A percentile compares a stretch with the other conserved stretches of the same genome.
These are phyloP conservation scores for Tranzscheliella williamsii DNA, from an alignment of 1,284 basidiomycete species.

Conservation along the genomic window DNA sequence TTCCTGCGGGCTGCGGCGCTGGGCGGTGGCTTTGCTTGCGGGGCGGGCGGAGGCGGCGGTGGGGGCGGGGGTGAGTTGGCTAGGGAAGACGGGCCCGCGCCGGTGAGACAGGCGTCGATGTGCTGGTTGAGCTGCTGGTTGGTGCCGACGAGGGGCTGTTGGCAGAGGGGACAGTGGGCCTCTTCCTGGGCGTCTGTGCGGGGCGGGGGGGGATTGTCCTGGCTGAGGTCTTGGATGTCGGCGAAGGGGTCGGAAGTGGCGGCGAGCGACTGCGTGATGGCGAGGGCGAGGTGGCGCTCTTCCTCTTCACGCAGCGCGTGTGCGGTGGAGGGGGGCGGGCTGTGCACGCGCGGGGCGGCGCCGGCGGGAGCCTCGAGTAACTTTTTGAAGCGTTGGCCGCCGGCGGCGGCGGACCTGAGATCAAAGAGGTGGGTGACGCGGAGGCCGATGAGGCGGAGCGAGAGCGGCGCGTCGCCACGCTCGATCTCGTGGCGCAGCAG, in stretches of 20 bases:
- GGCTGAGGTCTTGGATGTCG: slow-evolving; percentile 18
- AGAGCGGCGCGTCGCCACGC: slow-evolving; percentile 16
- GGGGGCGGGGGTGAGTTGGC: no score
- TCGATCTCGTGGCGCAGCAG: slow-evolving; percentile 45
- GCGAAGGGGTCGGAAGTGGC: slow-evolving; percentile 11
- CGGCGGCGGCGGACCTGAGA: slow-evolving; percentile 27
- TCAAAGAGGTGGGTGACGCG: slow-evolving; percentile 46
- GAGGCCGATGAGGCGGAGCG: slow-evolving; percentile 51
- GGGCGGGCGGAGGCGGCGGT: no score
- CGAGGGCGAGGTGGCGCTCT: slow-evolving; percentile 31
- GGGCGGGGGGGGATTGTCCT: slow-evolving; percentile 6
- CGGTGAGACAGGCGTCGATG: slow-evolving; percentile 39
- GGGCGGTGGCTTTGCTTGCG: no score
- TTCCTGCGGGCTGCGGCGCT: no score
- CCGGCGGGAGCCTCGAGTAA: slow-evolving; percentile 11
- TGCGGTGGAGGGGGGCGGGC: slow-evolving; percentile 12
- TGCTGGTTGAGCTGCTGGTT: slow-evolving; percentile 40
- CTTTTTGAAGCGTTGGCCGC: slow-evolving; percentile 24
- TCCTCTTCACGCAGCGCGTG: slow-evolving; percentile 29
- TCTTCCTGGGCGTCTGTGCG: background rate
- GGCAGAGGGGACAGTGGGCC: slow-evolving; percentile 32
- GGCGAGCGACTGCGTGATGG: slow-evolving; percentile 31
- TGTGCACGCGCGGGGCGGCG: background rate
- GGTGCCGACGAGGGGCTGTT: slow-evolving; percentile 7
- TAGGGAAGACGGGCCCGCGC: no score